Conservation (phyloP, 1,284 basidiomycete species). For the Malassezia nana region DNA sequence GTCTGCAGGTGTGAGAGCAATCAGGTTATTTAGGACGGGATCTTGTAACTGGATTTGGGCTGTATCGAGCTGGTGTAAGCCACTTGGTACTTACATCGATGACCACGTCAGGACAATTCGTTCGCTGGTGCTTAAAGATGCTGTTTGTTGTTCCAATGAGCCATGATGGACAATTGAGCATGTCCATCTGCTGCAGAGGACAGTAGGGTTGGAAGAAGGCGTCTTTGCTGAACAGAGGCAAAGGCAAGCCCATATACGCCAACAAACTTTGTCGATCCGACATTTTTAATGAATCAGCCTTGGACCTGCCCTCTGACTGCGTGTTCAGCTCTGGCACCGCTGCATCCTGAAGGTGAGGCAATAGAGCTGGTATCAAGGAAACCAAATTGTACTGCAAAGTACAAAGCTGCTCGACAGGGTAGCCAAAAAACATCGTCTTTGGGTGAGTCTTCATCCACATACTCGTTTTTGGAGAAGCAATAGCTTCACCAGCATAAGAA, state of each 20-base stretch:
- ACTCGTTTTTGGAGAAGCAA: conserved; percentile 64
- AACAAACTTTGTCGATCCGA: conserved; percentile 84
- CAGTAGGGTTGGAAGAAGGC: conserved; percentile 97
- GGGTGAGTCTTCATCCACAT: not conserved
- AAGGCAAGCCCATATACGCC: conserved; percentile 77
- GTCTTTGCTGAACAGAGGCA: conserved; percentile 59
- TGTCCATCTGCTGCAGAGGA: conserved; percentile 86
- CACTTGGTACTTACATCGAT: conserved; percentile 57
- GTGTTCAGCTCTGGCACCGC: conserved; percentile 60
- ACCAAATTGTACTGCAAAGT: conserved; percentile 91
- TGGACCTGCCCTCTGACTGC: conserved; percentile 7
- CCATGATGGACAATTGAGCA: conserved; percentile 70
- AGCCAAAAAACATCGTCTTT: conserved; percentile 91
- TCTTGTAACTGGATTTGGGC: conserved; percentile 52
- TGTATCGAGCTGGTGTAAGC: conserved; percentile 25
- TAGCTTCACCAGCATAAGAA: conserved; percentile 85
- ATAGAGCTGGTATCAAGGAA: conserved; percentile 54
- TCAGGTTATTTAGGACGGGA: conserved; percentile 64
- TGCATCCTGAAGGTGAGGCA: conserved; percentile 79
- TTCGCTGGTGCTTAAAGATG: conserved; percentile 85
- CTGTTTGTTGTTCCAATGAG: conserved; percentile 81
- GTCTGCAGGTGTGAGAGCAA: conserved; percentile 78
- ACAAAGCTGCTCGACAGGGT: conserved; percentile 89
- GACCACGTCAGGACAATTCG: conserved; percentile 69
- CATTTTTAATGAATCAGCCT: conserved; percentile 61